Evolutionary conservation across 83 land plant genomes (phyloP).

Genomic region (Thuja plicata): DNA sequence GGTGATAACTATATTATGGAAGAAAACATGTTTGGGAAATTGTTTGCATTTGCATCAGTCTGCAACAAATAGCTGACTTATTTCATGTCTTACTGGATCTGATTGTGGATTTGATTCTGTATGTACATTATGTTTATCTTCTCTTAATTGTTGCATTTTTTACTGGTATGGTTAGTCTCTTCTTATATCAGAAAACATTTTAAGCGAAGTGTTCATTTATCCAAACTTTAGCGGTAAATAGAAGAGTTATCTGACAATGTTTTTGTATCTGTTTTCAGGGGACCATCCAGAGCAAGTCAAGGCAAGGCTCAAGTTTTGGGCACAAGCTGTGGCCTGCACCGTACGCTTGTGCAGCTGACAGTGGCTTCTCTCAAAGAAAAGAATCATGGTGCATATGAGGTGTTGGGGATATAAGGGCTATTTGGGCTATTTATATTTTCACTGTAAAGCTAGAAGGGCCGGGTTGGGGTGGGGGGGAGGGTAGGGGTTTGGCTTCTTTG

Average conservation of each 20-base stretch:
- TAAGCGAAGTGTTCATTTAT: neutral
- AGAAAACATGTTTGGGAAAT: neutral
- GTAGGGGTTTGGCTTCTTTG: neutral
- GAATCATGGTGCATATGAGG: neutral
- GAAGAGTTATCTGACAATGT: neutral
- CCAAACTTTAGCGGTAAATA: neutral
- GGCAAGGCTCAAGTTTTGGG: slow-evolving; percentile 40
- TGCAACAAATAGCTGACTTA: neutral
- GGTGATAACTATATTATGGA: neutral
- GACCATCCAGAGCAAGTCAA: slow-evolving; percentile 39
- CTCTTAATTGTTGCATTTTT: neutral
- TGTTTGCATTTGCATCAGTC: neutral
- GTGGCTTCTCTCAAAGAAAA: neutral
- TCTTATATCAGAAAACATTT: neutral
- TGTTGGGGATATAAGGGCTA: neutral
- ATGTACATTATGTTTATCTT: neutral
- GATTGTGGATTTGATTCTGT: neutral
- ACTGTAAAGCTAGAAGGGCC: neutral
- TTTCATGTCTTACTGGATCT: neutral
- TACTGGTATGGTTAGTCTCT: neutral
- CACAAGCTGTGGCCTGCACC: slow-evolving; percentile 38
- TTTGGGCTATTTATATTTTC: neutral
- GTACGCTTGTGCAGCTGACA: slow-evolving; percentile 31
- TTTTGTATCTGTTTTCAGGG: slow-evolving; percentile 12
- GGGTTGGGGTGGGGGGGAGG: neutral